phyloP scores from a whole-genome alignment of 768 basidiomycete genomes.

The Butyriboletus loyo region DNA sequence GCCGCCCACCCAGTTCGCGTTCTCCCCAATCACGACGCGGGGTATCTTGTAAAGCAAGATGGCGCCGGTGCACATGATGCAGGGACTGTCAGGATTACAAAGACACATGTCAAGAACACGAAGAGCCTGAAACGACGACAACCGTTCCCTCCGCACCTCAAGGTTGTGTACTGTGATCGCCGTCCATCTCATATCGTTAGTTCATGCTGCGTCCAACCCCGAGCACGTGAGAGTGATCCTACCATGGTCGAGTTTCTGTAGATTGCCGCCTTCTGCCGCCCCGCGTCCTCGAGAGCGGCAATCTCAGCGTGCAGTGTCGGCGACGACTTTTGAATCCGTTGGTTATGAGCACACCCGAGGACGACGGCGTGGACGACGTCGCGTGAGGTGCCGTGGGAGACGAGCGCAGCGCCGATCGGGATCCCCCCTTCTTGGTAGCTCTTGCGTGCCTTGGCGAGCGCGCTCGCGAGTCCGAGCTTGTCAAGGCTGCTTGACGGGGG shows the following conservation, averaged over 20 bases:
- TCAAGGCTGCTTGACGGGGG: slow-evolving; percentile 10
- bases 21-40: slow-evolving; percentile 65
- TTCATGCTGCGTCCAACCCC: not conserved
- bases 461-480: slow-evolving; percentile 31
- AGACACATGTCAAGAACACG: not conserved
- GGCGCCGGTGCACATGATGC: slow-evolving; percentile 64
- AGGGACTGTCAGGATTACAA: slow-evolving; percentile 37
- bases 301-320: slow-evolving; percentile 49
- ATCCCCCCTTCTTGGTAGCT: slow-evolving; percentile 53
- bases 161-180: slow-evolving; percentile 34
- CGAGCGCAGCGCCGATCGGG: slow-evolving; percentile 58
- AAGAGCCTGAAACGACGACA: not conserved
- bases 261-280: slow-evolving; percentile 41
- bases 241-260: slow-evolving; percentile 53
- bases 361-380: slow-evolving; percentile 18
- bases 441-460: slow-evolving; percentile 42
- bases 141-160: slow-evolving; percentile 25
- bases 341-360: slow-evolving; percentile 44
- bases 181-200: not conserved
- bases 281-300: slow-evolving; percentile 51
- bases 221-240: slow-evolving; percentile 7
- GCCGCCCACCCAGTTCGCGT: slow-evolving; percentile 49
- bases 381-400: slow-evolving; percentile 26
- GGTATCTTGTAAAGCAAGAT: slow-evolving; percentile 63
- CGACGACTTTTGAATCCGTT: slow-evolving; percentile 42